Conservation (phyloP, 192 early-diverging fungal species). For the Umbelopsis ramanniana region DNA sequence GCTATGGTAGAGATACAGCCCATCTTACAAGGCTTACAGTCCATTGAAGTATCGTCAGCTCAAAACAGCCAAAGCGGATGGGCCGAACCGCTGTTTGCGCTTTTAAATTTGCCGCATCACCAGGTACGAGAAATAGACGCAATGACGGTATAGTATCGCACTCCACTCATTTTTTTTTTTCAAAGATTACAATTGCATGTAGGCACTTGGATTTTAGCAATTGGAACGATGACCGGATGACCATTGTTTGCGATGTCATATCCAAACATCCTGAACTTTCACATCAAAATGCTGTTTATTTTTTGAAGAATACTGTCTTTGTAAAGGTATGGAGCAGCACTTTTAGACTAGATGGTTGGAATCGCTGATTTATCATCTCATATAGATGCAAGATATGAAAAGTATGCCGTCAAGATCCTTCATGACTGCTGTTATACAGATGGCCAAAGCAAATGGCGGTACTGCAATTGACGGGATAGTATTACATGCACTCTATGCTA, state of each 20-base stretch:
- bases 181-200: neutral
- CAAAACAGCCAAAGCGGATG: neutral
- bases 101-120: neutral
- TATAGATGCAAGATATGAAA: neutral
- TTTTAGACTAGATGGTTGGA: neutral
- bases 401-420: neutral
- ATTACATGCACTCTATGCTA: neutral
- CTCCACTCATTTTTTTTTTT: neutral
- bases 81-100: neutral
- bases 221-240: neutral
- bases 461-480: neutral
- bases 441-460: neutral
- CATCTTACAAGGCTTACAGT: neutral
- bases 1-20: neutral
- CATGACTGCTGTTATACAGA: neutral
- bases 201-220: neutral
- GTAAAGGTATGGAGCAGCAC: neutral
- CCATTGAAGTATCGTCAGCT: neutral
- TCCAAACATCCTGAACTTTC: neutral
- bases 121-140: neutral
- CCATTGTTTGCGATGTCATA: constrained; percentile 7
- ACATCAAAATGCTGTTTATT: constrained; percentile 4
- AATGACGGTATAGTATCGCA: neutral
- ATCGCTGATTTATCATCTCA: neutral
- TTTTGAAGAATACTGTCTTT: neutral